Percentiles rank a stretch among this genome's conserved stretches.
Evolutionary conservation across 2,329 filamentous ascomycete species (phyloP).

Genomic region (Arachnomyces sp.): DNA sequence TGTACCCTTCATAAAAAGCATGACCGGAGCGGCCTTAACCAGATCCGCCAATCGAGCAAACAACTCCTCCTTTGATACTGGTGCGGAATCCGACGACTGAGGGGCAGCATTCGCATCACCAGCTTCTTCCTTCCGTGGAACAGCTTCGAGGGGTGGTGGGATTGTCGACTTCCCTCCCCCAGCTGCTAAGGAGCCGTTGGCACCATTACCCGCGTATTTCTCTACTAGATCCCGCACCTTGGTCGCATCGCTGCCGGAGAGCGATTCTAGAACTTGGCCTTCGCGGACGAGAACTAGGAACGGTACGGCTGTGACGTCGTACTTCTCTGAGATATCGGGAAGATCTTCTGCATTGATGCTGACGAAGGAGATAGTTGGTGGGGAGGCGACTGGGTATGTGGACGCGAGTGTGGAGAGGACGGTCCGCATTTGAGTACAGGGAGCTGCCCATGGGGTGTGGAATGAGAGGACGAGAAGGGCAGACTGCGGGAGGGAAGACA

Average conservation of each 20-base stretch:
- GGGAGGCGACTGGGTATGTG: conserved; percentile 66
- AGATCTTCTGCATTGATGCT: conserved; percentile 92
- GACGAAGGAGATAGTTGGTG: conserved; percentile 69
- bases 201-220: conserved; percentile 56
- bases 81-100: conserved; percentile 25
- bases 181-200: conserved; percentile 21
- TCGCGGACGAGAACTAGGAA: conserved; percentile 78
- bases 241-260: conserved; percentile 82
- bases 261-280: conserved; percentile 68
- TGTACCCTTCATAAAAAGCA: conserved; percentile 99
- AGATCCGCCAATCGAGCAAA: conserved; percentile 72
- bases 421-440: conserved; percentile 87
- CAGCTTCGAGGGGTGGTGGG: conserved; percentile 33
- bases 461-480: conserved; percentile 84
- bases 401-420: conserved; percentile 79
- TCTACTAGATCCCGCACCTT: conserved; percentile 83
- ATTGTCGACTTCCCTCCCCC: conserved; percentile 28
- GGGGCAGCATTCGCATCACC: conserved; percentile 22
- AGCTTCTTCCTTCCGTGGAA: conserved; percentile 27
- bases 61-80: conserved; percentile 71
- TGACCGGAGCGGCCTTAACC: conserved; percentile 91
- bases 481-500: conserved; percentile 58
- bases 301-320: conserved; percentile 90
- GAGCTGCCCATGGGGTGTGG: conserved; percentile 92
- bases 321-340: conserved; percentile 81